Percentiles rank a stretch among this genome's conserved stretches.
Evolutionary conservation across 1,284 basidiomycete genomes (phyloP).

Genomic region (Boletus mariae): DNA sequence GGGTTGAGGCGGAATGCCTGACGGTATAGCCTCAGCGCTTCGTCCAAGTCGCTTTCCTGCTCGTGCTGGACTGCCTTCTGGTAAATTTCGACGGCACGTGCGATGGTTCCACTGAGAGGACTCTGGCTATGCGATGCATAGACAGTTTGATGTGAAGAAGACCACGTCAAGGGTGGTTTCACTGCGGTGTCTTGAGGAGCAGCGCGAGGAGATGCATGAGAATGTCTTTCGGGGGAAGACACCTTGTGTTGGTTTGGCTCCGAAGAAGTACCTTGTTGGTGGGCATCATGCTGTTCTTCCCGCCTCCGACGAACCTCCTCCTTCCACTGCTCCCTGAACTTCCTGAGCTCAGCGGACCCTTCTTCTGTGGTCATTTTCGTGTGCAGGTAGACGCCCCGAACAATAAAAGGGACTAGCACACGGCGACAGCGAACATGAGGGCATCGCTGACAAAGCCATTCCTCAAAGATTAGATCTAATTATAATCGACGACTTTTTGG

Average conservation of each 20-base stretch:
- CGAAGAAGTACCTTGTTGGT: not conserved
- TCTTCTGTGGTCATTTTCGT: conserved; percentile 4
- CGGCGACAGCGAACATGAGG: too few relatives aligned
- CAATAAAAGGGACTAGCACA: not conserved
- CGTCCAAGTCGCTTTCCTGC: conserved; percentile 68
- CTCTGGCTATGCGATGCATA: conserved; percentile 18
- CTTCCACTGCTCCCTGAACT: conserved; percentile 74
- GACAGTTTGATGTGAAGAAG: conserved; percentile 5
- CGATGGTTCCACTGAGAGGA: conserved; percentile 34
- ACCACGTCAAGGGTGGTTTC: not conserved
- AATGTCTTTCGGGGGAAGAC: conserved; percentile 1
- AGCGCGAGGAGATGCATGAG: not conserved
- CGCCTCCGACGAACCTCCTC: conserved; percentile 56
- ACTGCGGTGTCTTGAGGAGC: not conserved
- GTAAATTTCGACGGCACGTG: conserved; percentile 64
- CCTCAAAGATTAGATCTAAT: too few relatives aligned
- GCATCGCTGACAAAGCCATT: conserved; percentile 5
- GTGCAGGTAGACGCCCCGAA: not conserved
- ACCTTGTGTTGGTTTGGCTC: not conserved
- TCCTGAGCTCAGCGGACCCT: conserved; percentile 53
- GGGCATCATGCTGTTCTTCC: conserved; percentile 8
- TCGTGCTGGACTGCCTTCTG: conserved; percentile 68
- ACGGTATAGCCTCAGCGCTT: conserved; percentile 72
- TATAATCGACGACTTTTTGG: too few relatives aligned
- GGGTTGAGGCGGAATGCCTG: conserved; percentile 74